Percentiles rank a stretch among this genome's conserved stretches.
Evolutionary conservation across 2,329 filamentous ascomycete species (phyloP).

Genomic region (Aspergillus felis): DNA sequence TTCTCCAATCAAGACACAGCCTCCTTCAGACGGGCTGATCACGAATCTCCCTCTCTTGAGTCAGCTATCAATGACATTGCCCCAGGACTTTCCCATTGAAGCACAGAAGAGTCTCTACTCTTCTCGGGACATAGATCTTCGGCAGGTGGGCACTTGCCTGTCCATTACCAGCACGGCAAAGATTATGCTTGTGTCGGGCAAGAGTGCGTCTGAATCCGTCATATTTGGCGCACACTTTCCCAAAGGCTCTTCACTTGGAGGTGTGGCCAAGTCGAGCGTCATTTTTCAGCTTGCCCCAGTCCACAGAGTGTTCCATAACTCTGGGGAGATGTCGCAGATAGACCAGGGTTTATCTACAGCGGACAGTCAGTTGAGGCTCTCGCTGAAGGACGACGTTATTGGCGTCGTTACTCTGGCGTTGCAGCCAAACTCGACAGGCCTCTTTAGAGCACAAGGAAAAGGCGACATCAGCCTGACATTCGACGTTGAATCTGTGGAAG

Average conservation of each 20-base stretch:
- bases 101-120: neutral
- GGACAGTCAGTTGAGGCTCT: no score
- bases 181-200: neutral
- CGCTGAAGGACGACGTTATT: no score
- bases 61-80: neutral
- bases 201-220: neutral
- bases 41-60: neutral
- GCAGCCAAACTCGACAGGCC: no score
- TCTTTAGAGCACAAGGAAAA: no score
- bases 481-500: neutral
- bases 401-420: no score
- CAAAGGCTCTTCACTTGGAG: neutral
- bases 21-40: neutral
- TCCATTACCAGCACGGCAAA: neutral
- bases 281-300: neutral
- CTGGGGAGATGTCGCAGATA: neutral
- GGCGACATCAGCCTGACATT: neutral
- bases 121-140: neutral
- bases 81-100: neutral
- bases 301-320: neutral
- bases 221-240: neutral
- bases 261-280: neutral
- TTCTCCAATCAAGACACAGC: neutral
- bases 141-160: neutral
- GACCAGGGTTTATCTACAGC: no score